Evolutionary conservation across 148 eudicot genomes (phyloP), one percentile per base, ranked within the genome.

Genomic region (Persicaria maculosa): DNA sequence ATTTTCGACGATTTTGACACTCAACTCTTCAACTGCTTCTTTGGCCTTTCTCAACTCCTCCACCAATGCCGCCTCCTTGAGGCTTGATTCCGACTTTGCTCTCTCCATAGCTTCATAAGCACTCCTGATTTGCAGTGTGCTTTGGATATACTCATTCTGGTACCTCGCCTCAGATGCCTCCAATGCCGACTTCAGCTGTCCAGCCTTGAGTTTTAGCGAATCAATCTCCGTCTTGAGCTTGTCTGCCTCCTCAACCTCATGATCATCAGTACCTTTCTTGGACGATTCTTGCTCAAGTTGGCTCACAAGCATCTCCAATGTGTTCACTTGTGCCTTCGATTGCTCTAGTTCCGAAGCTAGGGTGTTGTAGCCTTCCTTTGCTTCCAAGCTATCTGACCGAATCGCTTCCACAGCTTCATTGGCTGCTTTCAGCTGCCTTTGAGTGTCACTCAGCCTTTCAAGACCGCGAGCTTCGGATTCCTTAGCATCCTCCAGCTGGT

Each of bases 91-190:
- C 22, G 77, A 57, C 79, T 85, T 92, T 45, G 79, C 68, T 6
- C 40, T 85, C 82, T 95, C 96, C 45, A 80, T 85, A 40, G 85
- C 81, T 65, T 90, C 97, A 78, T 86, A 85, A 22, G 96, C 96
- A 74, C 79, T 89, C 81, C 89, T 82, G 54, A 90, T 88, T 80
- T 92, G 84, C 74, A 88, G 75, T 0, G 92, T 92, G 81, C 90
- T 86, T 50, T 85, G 87, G 57, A 86, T 84, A 50, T 85, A 86
- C 22, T 92, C 98, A 43, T 88, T 89, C 67, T 84, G 85, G 31
- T 87, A 87, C 81, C 91, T 83, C 40, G 70, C 82, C 74, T 92
- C 97, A 20, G 98, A 85, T 9, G 78, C 85, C 76, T 86, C 93
- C 19, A 92, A 76, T 1, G 88, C 91, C 69, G 86, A 81, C 50